Base-by-base conservation (phyloP, 768 basidiomycete genomes). In the Russula griseocarnosa region DNA sequence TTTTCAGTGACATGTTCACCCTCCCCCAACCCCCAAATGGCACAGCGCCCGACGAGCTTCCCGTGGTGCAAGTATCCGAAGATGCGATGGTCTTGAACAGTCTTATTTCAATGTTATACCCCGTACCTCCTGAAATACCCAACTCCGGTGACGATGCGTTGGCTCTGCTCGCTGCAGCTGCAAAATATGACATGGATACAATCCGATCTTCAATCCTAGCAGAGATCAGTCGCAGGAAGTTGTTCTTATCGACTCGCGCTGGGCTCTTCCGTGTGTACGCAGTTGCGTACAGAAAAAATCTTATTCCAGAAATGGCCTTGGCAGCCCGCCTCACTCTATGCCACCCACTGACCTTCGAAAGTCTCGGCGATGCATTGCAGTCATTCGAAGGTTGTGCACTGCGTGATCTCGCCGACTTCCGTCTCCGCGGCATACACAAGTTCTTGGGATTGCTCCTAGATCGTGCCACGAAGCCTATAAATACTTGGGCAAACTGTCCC, bases 401-500 rank as follows among this genome's bases (percentile, higher is more conserved):
- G 10, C 22, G 47, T 3, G 24, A 49, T 6, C 47, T 49, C 22
- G 47, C 24, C 22, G 11, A 26, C 22, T 49, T 49, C 14, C 47
- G 47, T 13, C 4, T 44, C 20, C 20, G 44, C n/a, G n/a, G 44
- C 44, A n/a, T 44, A 10, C 3, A 3, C 18, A n/a, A 44, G 2
- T 44, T 44, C 4, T n/a, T 5, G 14, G 3, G 11, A 16, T 24
- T 47, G 2, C 32, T 57, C 38, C 20, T 32, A 4, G 47, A 51
- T 18, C n/a, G 20, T 5, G 5, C 8, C 13, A 24, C 26, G 4
- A 22, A 22, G 22, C 22, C 10, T 18, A n/a, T 32, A 16, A 32
- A 53, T 16, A 11, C 52, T n/a, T 60, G 59, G 59, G 38, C 32
- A 38, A 44, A 44, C 24, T 61, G 60, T n/a, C 32, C 40, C 10